Evolutionary conservation across 371 early-diverging fungal species (phyloP).

Genomic region (Mucor saturninus): DNA sequence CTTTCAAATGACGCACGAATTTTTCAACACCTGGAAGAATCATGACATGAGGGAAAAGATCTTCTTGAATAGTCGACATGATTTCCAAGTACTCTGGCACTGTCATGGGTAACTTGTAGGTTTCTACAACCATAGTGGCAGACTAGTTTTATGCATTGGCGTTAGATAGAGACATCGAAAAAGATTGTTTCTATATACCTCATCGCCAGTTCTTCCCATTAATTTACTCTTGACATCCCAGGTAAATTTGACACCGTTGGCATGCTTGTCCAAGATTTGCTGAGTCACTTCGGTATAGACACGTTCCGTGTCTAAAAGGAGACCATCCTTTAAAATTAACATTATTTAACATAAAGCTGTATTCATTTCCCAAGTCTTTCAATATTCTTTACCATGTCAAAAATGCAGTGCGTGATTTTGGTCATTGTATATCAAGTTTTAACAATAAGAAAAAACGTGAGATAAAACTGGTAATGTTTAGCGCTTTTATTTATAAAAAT

Average conservation of each 20-base stretch:
- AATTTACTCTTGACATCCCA: constrained; percentile 82
- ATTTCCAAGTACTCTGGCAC: constrained; percentile 75
- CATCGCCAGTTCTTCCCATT: constrained; percentile 77
- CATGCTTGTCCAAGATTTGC: constrained; percentile 53
- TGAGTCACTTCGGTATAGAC: constrained; percentile 88
- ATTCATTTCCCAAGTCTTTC: neutral
- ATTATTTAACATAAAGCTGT: neutral
- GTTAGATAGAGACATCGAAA: neutral
- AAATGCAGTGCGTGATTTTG: constrained; percentile 77
- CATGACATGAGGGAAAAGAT: constrained; percentile 63
- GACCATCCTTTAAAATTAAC: constrained; percentile 39
- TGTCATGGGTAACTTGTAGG: constrained; percentile 74
- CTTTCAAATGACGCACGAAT: constrained; percentile 79
- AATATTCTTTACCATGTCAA: constrained; percentile 77
- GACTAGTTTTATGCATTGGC: constrained; percentile 45
- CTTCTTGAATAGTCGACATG: constrained; percentile 45
- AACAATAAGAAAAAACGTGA: too few relatives aligned
- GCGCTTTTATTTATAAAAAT: too few relatives aligned
- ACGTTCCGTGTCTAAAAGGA: constrained; percentile 78
- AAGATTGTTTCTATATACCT: constrained; percentile 41
- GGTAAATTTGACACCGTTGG: constrained; percentile 69
- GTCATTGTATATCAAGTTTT: constrained; percentile 29
- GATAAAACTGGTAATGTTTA: too few relatives aligned
- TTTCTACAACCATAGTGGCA: constrained; percentile 70
- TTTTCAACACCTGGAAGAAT: constrained; percentile 79